phyloP scores from a whole-genome alignment of 768 basidiomycete species.

The Lactarius quietus region DNA sequence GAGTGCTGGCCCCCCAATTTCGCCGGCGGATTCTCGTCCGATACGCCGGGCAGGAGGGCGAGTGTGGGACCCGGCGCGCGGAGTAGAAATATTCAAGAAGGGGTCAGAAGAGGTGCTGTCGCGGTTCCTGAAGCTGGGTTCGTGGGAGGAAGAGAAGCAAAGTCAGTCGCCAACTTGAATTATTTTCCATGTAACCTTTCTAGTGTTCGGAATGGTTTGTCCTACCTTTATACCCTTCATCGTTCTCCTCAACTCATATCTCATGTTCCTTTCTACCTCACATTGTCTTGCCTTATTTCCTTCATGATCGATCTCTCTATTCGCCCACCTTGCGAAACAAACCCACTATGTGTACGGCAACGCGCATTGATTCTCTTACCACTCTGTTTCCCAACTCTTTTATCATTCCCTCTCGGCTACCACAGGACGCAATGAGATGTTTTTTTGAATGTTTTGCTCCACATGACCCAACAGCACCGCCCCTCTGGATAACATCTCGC shows the following conservation, averaged over 20 bases:
- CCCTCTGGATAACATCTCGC: background rate
- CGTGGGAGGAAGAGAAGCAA: conserved; percentile 55
- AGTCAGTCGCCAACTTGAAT: conserved; percentile 23
- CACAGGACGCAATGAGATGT: conserved; percentile 1
- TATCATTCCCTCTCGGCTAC: conserved; percentile 8
- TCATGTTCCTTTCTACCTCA: conserved; percentile 3
- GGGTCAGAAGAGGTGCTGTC: conserved; percentile 86
- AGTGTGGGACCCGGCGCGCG: conserved; percentile 84
- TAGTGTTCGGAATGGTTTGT: conserved; percentile 11
- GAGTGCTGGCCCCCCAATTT: conserved; percentile 51
- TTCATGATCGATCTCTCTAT: background rate
- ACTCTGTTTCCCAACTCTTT: background rate
- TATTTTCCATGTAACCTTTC: conserved; percentile 15
- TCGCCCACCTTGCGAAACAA: conserved; percentile 7
- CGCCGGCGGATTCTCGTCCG: conserved; percentile 33
- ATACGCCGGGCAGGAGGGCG: conserved; percentile 47
- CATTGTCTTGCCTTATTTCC: background rate
- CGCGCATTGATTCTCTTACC: background rate
- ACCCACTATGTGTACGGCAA: conserved; percentile 13
- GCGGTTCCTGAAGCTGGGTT: conserved; percentile 75
- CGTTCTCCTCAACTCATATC: conserved; percentile 6
- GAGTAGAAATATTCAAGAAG: conserved; percentile 81
- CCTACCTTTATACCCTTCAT: conserved; percentile 25
- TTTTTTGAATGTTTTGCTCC: background rate
- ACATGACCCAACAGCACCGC: background rate